Evolutionary conservation across 768 basidiomycete genomes (phyloP), one percentile per base, ranked within the genome.

Genomic region (Lepiota brunneoincarnata): DNA sequence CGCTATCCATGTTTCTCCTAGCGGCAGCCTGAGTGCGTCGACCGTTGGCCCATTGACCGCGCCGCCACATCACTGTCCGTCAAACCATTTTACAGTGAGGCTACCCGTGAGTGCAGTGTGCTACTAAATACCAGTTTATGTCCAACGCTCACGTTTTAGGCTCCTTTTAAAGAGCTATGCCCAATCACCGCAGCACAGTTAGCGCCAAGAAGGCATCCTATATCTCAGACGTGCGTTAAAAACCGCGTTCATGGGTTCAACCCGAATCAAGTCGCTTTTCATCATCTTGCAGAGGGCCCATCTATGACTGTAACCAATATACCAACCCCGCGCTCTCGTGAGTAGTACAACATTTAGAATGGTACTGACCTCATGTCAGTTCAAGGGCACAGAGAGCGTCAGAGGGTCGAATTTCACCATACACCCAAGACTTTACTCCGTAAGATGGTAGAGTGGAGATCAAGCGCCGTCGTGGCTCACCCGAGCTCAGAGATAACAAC

Each of bases 101-200:
- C 51, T 34, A 10, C 41, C 42, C 18, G 51, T 52, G 31, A 43
- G 51, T 15, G 28, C 18, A 20, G n/a, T n/a, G n/a, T n/a, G n/a
- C 4, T 6, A 9, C 3, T 17, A n/a, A n/a, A n/a, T n/a, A n/a
- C n/a, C n/a, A n/a, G n/a, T 39, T 18, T 5, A 17, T 9, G 4
- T 9, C 7, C n/a, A 23, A n/a, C 9, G 40, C 6, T 10, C 17
- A 6, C 14, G 6, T 20, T n/a, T n/a, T 24, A 52, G 50, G 42
- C 35, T 1, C 51, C 51, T 10, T 51, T 51, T 43, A 2, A 7
- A 2, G 28, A 28, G 28, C 34, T 51, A 35, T 31, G 21, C 18
- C 51, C 50, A 18, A 57, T 57, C 12, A 42, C 56, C 3, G 37
- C 56, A 3, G 51, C 46, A 12, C 56, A 57, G 46, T 38, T 57